A percentile compares a stretch with the other conserved stretches of the same genome.
phyloP scores from a whole-genome alignment of 2,329 filamentous ascomycete genomes.

The Phialocephala subalpina region DNA sequence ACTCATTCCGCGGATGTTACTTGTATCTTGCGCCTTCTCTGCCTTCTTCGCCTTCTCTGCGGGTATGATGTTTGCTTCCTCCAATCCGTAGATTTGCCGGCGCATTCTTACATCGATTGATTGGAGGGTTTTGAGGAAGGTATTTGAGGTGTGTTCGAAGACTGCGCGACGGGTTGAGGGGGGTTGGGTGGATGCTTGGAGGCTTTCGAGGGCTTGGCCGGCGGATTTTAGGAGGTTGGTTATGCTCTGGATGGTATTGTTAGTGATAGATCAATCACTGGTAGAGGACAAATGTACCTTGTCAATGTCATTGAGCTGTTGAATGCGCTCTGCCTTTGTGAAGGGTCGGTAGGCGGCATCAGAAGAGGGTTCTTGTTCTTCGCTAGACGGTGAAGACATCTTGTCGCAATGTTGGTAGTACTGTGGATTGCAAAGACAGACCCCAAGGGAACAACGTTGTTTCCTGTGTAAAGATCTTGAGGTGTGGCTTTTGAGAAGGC shows the following conservation, averaged over 20 bases:
- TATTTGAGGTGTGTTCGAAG: conserved; percentile 66
- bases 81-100: conserved; percentile 78
- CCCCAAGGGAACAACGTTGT: too few species aligned
- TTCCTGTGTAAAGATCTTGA: too few species aligned
- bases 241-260: conserved; percentile 40
- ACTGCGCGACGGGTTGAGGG: conserved; percentile 45
- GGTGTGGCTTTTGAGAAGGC: too few species aligned
- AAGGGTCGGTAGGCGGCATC: conserved; percentile 52
- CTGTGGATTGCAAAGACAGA: too few species aligned
- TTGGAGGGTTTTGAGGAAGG: conserved; percentile 78
- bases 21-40: conserved; percentile 17
- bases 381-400: conserved; percentile 17
- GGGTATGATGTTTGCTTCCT: conserved; percentile 80
- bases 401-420: neutral
- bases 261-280: neutral
- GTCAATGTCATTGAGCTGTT: conserved; percentile 83
- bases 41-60: conserved; percentile 40
- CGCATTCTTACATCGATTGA: conserved; percentile 78
- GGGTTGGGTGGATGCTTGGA: conserved; percentile 54
- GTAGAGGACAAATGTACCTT: conserved; percentile 52
- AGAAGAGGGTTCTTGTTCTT: conserved; percentile 14
- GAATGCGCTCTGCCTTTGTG: conserved; percentile 78
- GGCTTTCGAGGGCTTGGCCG: conserved; percentile 68
- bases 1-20: conserved; percentile 20
- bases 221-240: conserved; percentile 63